Evolutionary conservation across 2,329 filamentous ascomycete species (phyloP), one percentile per base, ranked within the genome.

Genomic region (Alternaria sp.): DNA sequence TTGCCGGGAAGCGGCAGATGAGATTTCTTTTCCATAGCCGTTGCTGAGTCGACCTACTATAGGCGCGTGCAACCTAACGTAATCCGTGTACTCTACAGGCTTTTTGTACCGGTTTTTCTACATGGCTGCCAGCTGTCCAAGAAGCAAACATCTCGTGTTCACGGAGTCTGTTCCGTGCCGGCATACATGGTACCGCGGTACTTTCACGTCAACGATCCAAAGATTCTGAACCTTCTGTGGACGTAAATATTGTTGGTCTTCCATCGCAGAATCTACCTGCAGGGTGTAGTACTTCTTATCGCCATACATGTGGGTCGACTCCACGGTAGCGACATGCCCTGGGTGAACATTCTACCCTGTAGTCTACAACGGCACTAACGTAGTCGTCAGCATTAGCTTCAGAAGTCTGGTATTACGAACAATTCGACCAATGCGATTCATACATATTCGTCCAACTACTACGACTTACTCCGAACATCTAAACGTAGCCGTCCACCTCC

Each of bases 401-500:
- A 36, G 32, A 36, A 36, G 12, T 16, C 14, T 14, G 14, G 32
- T 36, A 36, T 14, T 14, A 14, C 5, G 3, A 36, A 16, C 5
- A 36, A 6, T 14, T 34, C 6, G 32, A 36, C 32, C 12, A 14
- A 16, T 36, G 34, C 16, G 34, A 38, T 47, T 47, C 16, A 32
- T 18, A 38, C 34, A 39, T 5, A 20, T 39, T 4, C 11, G 18
- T 5, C 18, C n/a, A 4, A 8, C 34, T 48, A 36, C 34, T 24
- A 36, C 18, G 3, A 18, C 32, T 42, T 46, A 61, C 39, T 58
- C 26, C 18, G 8, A 34, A 49, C 68, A 70, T 26, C 14, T 53
- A 55, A 66, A 68, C 5, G 49, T 65, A 46, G 64, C 67, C 36
- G 43, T 64, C 70, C 71, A 75, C 34, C 58, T 67, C 1, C 72